These are phyloP conservation scores for Oryza glaberrima DNA, from an alignment of 176 grass and related monocot genomes.

Conservation along the genomic window DNA sequence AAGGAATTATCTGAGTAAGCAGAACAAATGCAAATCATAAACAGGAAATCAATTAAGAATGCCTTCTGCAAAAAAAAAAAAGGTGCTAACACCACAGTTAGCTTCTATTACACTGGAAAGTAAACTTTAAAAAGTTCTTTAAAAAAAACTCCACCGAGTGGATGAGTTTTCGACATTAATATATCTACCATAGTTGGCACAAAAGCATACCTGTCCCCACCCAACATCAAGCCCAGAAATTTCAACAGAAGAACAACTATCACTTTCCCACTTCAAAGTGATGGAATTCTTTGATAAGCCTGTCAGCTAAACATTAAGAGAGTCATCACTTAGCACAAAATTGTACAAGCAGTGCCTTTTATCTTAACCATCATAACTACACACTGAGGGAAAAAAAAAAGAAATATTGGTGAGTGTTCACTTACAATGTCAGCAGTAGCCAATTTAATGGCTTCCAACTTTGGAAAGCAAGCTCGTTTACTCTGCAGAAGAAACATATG, in stretches of 20 bases:
- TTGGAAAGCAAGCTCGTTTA: constrained; percentile 81
- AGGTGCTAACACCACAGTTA: neutral
- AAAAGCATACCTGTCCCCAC: constrained; percentile 84
- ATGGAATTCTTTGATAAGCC: constrained; percentile 67
- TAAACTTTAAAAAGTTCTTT: neutral
- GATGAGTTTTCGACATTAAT: neutral
- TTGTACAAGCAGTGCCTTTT: neutral
- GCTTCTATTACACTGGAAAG: neutral
- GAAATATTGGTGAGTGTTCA: constrained; percentile 3
- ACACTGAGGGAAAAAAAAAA: constrained; percentile 26
- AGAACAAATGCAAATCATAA: constrained; percentile 9
- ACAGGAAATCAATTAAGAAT: neutral
- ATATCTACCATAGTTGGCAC: constrained; percentile 18
- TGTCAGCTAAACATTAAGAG: constrained; percentile 65
- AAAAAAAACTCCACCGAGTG: neutral
- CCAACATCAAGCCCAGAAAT: constrained; percentile 95
- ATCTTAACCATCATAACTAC: constrained; percentile 33
- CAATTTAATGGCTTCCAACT: constrained; percentile 90
- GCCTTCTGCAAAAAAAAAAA: neutral
- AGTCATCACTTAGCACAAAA: constrained; percentile 28
- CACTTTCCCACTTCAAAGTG: constrained; percentile 75
- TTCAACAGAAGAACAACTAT: constrained; percentile 79
- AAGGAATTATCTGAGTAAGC: constrained; percentile 63
- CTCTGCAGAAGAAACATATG: constrained; percentile 57
- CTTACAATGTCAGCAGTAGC: constrained; percentile 93